Evolutionary conservation across 768 basidiomycete species (phyloP).

Genomic region (Trametes coccinea): DNA sequence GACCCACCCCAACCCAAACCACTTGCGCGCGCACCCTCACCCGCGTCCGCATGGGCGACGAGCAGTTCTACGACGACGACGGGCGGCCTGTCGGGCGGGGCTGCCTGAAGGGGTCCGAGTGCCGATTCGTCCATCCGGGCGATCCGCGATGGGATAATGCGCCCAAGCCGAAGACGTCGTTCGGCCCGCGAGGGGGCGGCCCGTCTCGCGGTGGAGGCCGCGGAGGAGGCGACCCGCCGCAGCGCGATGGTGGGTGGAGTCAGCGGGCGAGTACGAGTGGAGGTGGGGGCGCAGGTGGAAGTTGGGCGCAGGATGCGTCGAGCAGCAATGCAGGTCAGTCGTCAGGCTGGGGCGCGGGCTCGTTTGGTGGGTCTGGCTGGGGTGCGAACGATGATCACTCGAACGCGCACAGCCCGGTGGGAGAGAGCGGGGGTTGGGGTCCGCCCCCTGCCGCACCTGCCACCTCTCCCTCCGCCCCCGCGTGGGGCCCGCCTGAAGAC

Average conservation of each 20-base stretch:
- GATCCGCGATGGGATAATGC: conserved; percentile 37
- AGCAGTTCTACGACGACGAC: conserved; percentile 29
- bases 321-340: background rate
- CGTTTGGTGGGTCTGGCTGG: conserved; percentile 1
- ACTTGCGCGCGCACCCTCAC: background rate
- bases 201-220: background rate
- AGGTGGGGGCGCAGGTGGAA: background rate
- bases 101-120: conserved; percentile 29
- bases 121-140: conserved; percentile 36
- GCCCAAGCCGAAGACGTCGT: background rate
- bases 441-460: background rate
- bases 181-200: background rate
- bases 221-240: background rate
- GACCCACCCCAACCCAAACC: background rate
- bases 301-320: background rate
- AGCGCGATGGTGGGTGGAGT: background rate
- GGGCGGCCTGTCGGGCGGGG: conserved; percentile 32
- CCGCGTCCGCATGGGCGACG: background rate
- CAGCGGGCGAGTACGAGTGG: background rate
- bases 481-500: background rate
- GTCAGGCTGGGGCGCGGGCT: background rate
- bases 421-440: background rate
- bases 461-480: background rate
- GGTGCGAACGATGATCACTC: background rate
- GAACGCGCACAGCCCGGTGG: background rate